A percentile compares a stretch with the other conserved stretches of the same genome.
These are phyloP conservation scores for Clonostachys chloroleuca DNA, from an alignment of 2,329 filamentous ascomycete genomes.

Conservation along the genomic window DNA sequence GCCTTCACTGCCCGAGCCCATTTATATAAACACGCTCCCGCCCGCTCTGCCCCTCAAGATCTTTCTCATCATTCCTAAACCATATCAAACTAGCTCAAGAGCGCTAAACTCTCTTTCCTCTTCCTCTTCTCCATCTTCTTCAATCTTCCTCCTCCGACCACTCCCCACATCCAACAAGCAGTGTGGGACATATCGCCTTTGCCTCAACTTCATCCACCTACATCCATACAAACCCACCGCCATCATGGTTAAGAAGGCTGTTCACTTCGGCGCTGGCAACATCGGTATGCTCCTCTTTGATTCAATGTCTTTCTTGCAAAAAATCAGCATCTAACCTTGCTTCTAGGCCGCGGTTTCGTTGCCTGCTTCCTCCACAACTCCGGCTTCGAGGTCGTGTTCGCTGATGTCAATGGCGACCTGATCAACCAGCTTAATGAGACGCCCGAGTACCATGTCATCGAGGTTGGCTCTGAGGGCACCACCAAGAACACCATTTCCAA, in stretches of 20 bases:
- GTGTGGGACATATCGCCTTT: too few relatives aligned
- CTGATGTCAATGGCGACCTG: constrained; percentile 83
- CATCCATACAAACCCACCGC: not conserved
- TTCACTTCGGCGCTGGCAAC: constrained; percentile 85
- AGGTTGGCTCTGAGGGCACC: constrained; percentile 83
- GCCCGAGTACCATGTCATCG: constrained; percentile 83
- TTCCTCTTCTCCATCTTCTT: not conserved
- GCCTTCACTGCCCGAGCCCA: too few relatives aligned
- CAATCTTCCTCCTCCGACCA: not conserved
- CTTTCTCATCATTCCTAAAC: too few relatives aligned
- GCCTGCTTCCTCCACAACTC: constrained; percentile 92
- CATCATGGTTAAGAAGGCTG: constrained; percentile 60
- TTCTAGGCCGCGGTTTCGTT: constrained; percentile 68
- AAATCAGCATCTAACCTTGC: constrained; percentile 6
- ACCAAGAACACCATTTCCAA: constrained; percentile 81
- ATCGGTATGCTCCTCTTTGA: constrained; percentile 50
- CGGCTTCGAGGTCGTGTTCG: constrained; percentile 92
- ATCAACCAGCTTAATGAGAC: constrained; percentile 75
- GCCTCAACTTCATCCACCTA: not conserved
- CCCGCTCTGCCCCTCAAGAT: too few relatives aligned
- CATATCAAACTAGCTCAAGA: too few relatives aligned
- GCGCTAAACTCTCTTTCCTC: not conserved
- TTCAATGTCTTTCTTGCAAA: constrained; percentile 1
- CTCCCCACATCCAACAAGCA: not conserved
- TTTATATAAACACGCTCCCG: too few relatives aligned